Evolutionary conservation across 306 rosid genomes (phyloP), one percentile per base, ranked within the genome.

Genomic region (Glycine latifolia): DNA sequence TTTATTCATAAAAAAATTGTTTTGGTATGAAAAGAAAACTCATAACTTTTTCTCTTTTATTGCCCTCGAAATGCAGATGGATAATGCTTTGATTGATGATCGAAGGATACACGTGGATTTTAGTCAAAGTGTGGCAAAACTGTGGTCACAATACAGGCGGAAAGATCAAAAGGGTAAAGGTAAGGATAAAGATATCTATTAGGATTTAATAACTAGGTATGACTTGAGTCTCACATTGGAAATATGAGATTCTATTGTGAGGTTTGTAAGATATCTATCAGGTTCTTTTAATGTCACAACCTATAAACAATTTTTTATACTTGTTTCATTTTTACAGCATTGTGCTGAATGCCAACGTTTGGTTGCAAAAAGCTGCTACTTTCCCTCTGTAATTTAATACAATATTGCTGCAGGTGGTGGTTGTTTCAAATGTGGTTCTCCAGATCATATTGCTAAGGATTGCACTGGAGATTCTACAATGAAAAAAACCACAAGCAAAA

Each of bases 101-200:
- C 88, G 98, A 82, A 91, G 99, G 86, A 93, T 95, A 85, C 99
- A 93, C 67, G 99, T 95, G 62, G 99, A 95, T 87, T 95, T 95
- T 90, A 93, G 99, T 88, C 99, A 93, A 80, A 93, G 95, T 86
- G 97, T 95, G 67, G 66, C 98, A 62, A 95, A 91, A 90, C 79
- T 95, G 33, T 95, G 98, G 98, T 90, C 96, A 66, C 98, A 93
- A 76, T 92, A 95, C 79, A 85, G 88, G 82, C 91, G 92, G 49
- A 93, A 89, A 75, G 94, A 87, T 86, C 85, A 83, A 56, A 83
- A 15, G 73, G 97, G 94, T 83, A 85, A 84, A 89, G 98, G 91
- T 91, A 88, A 85, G 60, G 44, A 69, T 67, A 59, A 77, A 62
- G 15, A 71, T 84, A 49, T 62, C 17, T 37, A 11, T 63, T 63